These are phyloP conservation scores for Aegle marmelos DNA, from an alignment of 345 rosid genomes.

Conservation along the genomic window DNA sequence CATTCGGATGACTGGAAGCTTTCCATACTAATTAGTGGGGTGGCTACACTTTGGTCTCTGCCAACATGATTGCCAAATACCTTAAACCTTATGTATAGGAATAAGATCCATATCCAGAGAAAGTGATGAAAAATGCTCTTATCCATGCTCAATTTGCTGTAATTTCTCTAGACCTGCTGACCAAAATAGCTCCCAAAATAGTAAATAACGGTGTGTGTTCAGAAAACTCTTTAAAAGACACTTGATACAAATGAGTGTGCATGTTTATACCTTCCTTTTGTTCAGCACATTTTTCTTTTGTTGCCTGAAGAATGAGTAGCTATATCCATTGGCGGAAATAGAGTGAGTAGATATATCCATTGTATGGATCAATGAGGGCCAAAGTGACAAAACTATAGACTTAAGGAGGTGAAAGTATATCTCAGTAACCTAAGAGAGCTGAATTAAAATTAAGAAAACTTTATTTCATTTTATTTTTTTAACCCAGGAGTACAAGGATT, in stretches of 20 bases:
- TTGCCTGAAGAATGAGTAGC: background rate
- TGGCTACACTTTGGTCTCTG: background rate
- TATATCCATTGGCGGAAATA: background rate
- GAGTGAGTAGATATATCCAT: too few species aligned
- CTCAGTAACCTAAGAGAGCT: too few species aligned
- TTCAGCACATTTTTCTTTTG: background rate
- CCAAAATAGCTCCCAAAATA: background rate
- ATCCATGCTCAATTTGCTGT: background rate
- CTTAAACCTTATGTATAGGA: background rate
- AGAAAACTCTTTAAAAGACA: background rate
- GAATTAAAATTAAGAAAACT: too few species aligned
- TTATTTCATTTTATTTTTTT: too few species aligned
- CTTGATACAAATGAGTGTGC: background rate
- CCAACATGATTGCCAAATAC: background rate
- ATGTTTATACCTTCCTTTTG: background rate
- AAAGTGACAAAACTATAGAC: too few species aligned
- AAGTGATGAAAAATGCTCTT: conserved; percentile 11
- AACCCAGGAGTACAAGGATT: too few species aligned
- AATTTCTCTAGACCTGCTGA: conserved; percentile 5
- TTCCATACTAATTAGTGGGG: conserved; percentile 42
- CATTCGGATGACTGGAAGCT: conserved; percentile 73
- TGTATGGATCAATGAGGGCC: too few species aligned
- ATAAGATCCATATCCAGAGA: conserved; percentile 4
- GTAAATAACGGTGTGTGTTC: background rate
- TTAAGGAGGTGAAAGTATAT: too few species aligned